Base-by-base conservation (phyloP, 169 alveolate genomes). In the Cryptosporidium muris region DNA sequence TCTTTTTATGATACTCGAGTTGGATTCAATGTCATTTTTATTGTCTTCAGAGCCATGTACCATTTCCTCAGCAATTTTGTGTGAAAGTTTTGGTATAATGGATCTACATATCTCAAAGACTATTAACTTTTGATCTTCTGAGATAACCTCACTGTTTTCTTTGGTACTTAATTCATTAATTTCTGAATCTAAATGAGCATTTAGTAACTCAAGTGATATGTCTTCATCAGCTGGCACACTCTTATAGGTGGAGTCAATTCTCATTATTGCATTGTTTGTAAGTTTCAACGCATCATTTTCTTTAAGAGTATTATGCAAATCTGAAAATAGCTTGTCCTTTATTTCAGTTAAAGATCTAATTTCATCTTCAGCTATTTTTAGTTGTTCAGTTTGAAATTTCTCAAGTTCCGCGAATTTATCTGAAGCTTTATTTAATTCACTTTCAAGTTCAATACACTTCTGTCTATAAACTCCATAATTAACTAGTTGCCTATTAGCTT, bases 61-160 rank as follows among this genome's bases (percentile, higher is more conserved):
- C 16, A 74, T 74, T 74, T 74, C 85, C 45, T 74, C 85, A 58
- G 85, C 85, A 74, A 74, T 74, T 11, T 74, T 68, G 49, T 56
- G 60, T 3, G 85, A 66, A 53, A 74, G 68, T 34, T 68, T 74
- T 16, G 85, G 85, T 25, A 74, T 74, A 58, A 74, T 74, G 16
- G 63, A 58, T 43, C 47, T 66, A 45, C 85, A 74, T 56, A 58
- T 74, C 16, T 74, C 85, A 43, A 74, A 74, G 14, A 38, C 68
- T 58, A 25, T 16, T 2, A 36, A 40, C 14, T 54, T 25, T 14
- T 7, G 16, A 37, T 64, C n/a, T 6, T 6, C 14, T 6, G 37
- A 52, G 9, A 25, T 37, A 2, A 43, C 49, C 14, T 42, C 85
- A 64, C 48, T 64, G 14, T 62, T 8, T 11, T 58, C 65, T 12